phyloP scores from a whole-genome alignment of 148 eudicot genomes.

The Oxyria digyna region DNA sequence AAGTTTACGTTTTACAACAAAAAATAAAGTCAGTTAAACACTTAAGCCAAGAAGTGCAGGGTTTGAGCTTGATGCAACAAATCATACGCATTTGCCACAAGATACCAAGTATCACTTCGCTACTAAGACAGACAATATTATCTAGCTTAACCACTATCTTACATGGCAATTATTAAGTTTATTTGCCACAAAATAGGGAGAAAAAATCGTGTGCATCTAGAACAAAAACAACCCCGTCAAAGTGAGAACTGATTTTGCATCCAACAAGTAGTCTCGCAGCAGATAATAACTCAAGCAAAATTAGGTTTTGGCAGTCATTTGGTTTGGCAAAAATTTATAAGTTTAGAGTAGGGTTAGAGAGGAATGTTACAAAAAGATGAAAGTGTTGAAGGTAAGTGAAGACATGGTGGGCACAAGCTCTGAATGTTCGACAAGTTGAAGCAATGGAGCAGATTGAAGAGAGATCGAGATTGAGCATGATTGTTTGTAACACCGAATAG shows the following conservation, averaged over 20 bases:
- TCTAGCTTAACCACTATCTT: neutral
- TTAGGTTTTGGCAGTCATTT: neutral
- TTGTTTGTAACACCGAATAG: constrained; percentile 47
- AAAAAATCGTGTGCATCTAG: neutral
- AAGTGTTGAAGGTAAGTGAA: constrained; percentile 59
- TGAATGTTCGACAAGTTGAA: constrained; percentile 61
- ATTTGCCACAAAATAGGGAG: neutral
- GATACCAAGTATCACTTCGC: neutral
- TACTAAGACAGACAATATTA: neutral
- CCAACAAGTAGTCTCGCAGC: neutral
- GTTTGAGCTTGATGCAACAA: neutral
- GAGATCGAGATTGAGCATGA: constrained; percentile 64
- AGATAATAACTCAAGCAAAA: neutral
- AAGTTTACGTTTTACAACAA: neutral
- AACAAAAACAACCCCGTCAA: neutral
- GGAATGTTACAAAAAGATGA: constrained; percentile 50
- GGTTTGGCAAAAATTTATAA: neutral
- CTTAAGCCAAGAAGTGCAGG: neutral
- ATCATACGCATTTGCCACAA: constrained; percentile 1
- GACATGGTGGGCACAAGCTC: constrained; percentile 47
- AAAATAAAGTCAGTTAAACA: neutral
- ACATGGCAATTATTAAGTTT: neutral
- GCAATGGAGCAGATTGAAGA: constrained; percentile 71
- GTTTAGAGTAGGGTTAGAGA: neutral
- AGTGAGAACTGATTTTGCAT: neutral